A percentile compares a stretch with the other conserved stretches of the same genome.
phyloP scores from a whole-genome alignment of 2,329 filamentous ascomycete species.

The Phaeosphaeria sp. region DNA sequence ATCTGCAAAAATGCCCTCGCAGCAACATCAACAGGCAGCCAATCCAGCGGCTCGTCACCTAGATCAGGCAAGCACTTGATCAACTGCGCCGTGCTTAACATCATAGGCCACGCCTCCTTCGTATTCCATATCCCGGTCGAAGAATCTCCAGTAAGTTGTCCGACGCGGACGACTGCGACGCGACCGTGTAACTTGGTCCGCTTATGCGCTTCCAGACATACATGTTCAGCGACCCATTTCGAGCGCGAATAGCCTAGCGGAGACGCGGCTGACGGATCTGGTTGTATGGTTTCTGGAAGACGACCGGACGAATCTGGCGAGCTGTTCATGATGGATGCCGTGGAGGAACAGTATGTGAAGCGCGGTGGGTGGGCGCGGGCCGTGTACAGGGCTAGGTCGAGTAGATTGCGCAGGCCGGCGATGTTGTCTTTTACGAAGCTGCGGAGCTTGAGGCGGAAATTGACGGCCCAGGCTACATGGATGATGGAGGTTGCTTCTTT shows the following conservation, averaged over 20 bases:
- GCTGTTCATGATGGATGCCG: slow-evolving; percentile 52
- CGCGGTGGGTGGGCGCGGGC: slow-evolving; percentile 36
- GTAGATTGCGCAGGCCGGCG: slow-evolving; percentile 56
- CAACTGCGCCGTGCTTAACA: slow-evolving; percentile 39
- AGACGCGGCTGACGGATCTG: slow-evolving; percentile 53
- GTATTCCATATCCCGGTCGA: slow-evolving; percentile 35
- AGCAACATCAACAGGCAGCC: slow-evolving; percentile 43
- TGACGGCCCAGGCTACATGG: slow-evolving; percentile 70
- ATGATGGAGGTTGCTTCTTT: slow-evolving; percentile 60
- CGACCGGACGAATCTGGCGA: slow-evolving; percentile 13
- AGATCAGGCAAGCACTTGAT: slow-evolving; percentile 41
- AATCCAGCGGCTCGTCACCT: slow-evolving; percentile 34
- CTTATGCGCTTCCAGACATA: slow-evolving; percentile 53
- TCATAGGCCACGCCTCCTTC: slow-evolving; percentile 46
- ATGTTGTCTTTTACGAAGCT: slow-evolving; percentile 64
- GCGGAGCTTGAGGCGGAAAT: slow-evolving; percentile 64
- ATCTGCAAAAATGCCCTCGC: slow-evolving; percentile 58
- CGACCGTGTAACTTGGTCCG: slow-evolving; percentile 35
- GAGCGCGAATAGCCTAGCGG: slow-evolving; percentile 63
- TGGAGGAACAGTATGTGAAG: slow-evolving; percentile 61
- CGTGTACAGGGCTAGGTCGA: slow-evolving; percentile 52
- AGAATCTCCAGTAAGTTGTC: slow-evolving; percentile 50
- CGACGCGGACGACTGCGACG: slow-evolving; percentile 46
- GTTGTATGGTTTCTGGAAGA: slow-evolving; percentile 52
- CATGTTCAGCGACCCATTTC: slow-evolving; percentile 63